Conservation (phyloP, 352 stramenopile genomes). For the Phytopythium helicoides region DNA sequence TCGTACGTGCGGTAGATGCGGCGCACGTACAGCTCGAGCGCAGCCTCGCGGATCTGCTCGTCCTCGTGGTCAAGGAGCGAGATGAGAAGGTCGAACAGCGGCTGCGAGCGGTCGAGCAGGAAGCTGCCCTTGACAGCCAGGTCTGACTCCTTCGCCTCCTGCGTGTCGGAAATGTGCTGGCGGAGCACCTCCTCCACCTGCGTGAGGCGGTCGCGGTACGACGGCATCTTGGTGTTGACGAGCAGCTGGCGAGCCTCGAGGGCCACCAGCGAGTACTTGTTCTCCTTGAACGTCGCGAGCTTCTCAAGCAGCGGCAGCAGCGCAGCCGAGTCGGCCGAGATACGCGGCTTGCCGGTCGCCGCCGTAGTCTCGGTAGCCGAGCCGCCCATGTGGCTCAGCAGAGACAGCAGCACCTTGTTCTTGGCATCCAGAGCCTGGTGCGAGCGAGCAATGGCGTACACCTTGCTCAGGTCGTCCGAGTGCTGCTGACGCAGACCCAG, state of each 20-base stretch:
- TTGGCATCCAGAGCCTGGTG: slow-evolving; percentile 89
- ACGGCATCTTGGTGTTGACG: slow-evolving; percentile 96
- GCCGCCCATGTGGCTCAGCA: slow-evolving; percentile 49
- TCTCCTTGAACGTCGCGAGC: slow-evolving; percentile 86
- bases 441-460: slow-evolving; percentile 90
- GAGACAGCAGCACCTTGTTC: slow-evolving; percentile 78
- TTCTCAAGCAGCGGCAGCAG: slow-evolving; percentile 86
- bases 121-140: slow-evolving; percentile 52
- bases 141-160: slow-evolving; percentile 29
- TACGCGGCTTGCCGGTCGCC: slow-evolving; percentile 29
- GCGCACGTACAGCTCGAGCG: slow-evolving; percentile 81
- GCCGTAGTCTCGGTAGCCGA: slow-evolving; percentile 13
- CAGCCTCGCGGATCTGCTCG: slow-evolving; percentile 58
- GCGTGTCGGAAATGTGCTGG: slow-evolving; percentile 51
- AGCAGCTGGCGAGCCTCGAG: slow-evolving; percentile 95
- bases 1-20: slow-evolving; percentile 87
- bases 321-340: slow-evolving; percentile 53
- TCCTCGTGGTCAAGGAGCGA: slow-evolving; percentile 76
- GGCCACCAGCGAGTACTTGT: slow-evolving; percentile 92
- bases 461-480: slow-evolving; percentile 73
- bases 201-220: slow-evolving; percentile 88
- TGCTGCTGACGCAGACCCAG: slow-evolving; percentile 90
- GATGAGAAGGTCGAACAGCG: slow-evolving; percentile 84
- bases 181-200: slow-evolving; percentile 77
- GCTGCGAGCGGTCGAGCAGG: slow-evolving; percentile 81